These are phyloP conservation scores for Oryza rufipogon DNA, from an alignment of 176 grass and related monocot species.

Conservation along the genomic window DNA sequence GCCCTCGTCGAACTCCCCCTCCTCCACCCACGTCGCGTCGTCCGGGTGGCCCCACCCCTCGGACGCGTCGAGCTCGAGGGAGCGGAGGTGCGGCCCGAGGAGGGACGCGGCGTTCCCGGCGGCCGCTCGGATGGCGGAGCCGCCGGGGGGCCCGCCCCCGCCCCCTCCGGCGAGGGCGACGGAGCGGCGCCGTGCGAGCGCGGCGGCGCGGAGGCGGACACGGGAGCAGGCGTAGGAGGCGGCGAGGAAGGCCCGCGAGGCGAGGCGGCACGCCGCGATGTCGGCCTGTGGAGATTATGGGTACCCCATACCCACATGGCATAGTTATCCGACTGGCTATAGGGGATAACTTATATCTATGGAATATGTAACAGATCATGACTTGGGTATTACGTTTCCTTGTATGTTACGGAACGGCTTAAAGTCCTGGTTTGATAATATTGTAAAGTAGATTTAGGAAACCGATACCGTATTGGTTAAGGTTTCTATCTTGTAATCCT, in stretches of 20 bases:
- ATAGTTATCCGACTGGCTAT: too few species aligned
- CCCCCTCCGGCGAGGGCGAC: not conserved
- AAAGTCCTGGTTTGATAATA: too few species aligned
- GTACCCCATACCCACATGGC: too few species aligned
- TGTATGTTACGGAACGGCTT: too few species aligned
- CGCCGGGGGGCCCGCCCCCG: not conserved
- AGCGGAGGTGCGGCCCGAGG: slow-evolving; percentile 41
- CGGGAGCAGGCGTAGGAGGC: slow-evolving; percentile 43
- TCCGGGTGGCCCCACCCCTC: slow-evolving; percentile 26
- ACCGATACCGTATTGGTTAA: too few species aligned
- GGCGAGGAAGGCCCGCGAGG: slow-evolving; percentile 46
- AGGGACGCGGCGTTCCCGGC: slow-evolving; percentile 52
- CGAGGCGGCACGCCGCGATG: slow-evolving; percentile 64
- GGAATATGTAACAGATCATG: too few species aligned
- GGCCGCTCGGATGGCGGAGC: slow-evolving; percentile 35
- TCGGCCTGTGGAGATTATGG: too few species aligned
- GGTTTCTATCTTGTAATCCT: too few species aligned
- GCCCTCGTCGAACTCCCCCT: slow-evolving; percentile 54
- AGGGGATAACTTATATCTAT: too few species aligned
- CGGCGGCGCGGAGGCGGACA: slow-evolving; percentile 43
- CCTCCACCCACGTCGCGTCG: slow-evolving; percentile 47
- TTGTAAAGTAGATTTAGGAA: too few species aligned
- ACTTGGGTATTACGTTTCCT: too few species aligned
- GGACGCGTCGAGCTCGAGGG: slow-evolving; percentile 56
- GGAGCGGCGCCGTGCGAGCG: slow-evolving; percentile 38